These are phyloP conservation scores for Trypanosoma lewisi DNA, from an alignment of 208 protist species.

Conservation along the genomic window DNA sequence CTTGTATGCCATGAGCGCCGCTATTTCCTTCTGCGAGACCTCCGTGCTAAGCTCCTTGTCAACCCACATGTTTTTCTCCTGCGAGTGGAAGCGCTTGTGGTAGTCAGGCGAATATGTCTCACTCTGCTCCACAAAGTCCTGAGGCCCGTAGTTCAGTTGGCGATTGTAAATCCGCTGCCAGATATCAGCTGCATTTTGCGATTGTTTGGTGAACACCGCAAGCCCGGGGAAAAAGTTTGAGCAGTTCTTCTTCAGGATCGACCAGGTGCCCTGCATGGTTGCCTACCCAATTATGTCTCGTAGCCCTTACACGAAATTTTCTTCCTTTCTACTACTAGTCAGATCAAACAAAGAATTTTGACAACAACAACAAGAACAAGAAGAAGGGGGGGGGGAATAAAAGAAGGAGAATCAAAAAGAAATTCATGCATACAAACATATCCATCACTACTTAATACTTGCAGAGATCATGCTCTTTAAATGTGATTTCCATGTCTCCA, in stretches of 20 bases:
- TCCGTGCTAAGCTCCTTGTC: slow-evolving; percentile 85
- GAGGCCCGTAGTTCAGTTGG: slow-evolving; percentile 60
- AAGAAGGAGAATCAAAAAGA: slow-evolving; percentile 17
- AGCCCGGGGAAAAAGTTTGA: slow-evolving; percentile 69
- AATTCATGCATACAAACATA: not conserved
- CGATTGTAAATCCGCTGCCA: slow-evolving; percentile 87
- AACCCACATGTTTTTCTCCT: slow-evolving; percentile 92
- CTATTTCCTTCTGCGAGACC: slow-evolving; percentile 82
- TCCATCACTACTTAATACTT: not conserved
- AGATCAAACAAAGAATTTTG: slow-evolving; percentile 18
- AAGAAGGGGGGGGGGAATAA: slow-evolving; percentile 17
- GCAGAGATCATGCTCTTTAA: too few species aligned
- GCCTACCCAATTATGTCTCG: not conserved
- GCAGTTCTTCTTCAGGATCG: slow-evolving; percentile 79
- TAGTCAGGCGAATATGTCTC: slow-evolving; percentile 81
- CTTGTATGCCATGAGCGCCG: slow-evolving; percentile 82
- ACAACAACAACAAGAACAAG: slow-evolving; percentile 22
- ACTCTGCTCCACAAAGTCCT: slow-evolving; percentile 74
- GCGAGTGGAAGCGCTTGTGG: slow-evolving; percentile 83
- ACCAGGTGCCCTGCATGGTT: slow-evolving; percentile 84
- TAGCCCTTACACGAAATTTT: not conserved
- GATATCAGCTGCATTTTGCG: slow-evolving; percentile 52
- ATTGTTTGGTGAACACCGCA: slow-evolving; percentile 53
- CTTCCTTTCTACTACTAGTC: slow-evolving; percentile 4
- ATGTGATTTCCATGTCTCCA: too few species aligned